Evolutionary conservation across 2,329 filamentous ascomycete species (phyloP).

Genomic region (Colletotrichum destructivum): DNA sequence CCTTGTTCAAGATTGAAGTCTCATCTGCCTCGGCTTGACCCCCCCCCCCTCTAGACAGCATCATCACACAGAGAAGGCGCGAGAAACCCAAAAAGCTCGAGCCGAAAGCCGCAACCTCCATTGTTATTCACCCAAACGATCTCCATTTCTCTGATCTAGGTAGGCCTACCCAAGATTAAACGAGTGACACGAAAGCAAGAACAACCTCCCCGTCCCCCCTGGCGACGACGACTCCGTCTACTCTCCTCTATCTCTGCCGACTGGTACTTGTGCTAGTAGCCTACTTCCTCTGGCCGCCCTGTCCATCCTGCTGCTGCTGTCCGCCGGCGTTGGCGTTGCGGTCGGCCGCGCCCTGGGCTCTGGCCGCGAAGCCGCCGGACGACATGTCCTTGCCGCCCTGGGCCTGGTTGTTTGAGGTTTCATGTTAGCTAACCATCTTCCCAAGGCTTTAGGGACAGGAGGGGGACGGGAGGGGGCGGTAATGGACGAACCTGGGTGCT

Average conservation of each 20-base stretch:
- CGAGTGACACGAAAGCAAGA: conserved; percentile 1
- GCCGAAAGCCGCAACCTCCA: too few species aligned
- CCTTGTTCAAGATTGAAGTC: too few species aligned
- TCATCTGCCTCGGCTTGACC: too few species aligned
- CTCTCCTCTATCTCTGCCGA: background rate
- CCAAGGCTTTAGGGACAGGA: too few species aligned
- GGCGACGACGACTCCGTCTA: too few species aligned
- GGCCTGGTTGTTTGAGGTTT: background rate
- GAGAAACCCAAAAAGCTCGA: too few species aligned
- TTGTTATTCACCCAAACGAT: too few species aligned
- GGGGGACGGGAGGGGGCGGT: too few species aligned
- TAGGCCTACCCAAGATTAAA: background rate
- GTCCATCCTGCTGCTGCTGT: background rate
- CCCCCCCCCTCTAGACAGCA: too few species aligned
- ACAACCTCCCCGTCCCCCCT: too few species aligned
- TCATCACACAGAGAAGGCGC: too few species aligned
- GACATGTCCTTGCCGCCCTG: conserved; percentile 15
- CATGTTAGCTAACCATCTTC: background rate
- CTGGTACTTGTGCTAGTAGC: too few species aligned
- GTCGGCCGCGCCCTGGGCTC: conserved; percentile 23
- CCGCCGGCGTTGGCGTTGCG: conserved; percentile 12
- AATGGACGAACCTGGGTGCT: background rate
- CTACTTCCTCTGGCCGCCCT: conserved; percentile 31
- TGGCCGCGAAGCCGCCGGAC: conserved; percentile 6
- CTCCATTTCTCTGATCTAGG: background rate